phyloP scores from a whole-genome alignment of 2,329 filamentous ascomycete species.

The Aspergillus pseudotamarii region DNA sequence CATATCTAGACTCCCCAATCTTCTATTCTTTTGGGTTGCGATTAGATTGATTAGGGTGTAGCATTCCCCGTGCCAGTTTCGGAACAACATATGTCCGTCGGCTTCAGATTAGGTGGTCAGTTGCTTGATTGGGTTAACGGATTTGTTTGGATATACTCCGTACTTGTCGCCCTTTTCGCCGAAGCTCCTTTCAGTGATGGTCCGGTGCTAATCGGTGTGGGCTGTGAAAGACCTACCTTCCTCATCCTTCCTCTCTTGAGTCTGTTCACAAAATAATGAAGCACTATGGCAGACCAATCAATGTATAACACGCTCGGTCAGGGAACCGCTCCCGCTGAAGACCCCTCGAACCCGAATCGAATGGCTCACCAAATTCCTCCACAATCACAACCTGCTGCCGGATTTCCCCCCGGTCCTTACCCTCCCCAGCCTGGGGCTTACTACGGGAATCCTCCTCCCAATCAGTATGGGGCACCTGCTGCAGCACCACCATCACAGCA shows the following conservation, averaged over 20 bases:
- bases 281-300: slow-evolving; percentile 46
- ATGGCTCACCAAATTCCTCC: slow-evolving; percentile 52
- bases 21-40: neutral
- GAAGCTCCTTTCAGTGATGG: slow-evolving; percentile 9
- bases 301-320: slow-evolving; percentile 46
- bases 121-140: slow-evolving; percentile 26
- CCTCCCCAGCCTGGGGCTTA: slow-evolving; percentile 42
- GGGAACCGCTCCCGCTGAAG: slow-evolving; percentile 44
- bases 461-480: slow-evolving; percentile 36
- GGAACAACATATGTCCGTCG: slow-evolving; percentile 33
- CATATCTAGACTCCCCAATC: neutral
- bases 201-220: slow-evolving; percentile 9
- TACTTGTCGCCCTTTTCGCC: slow-evolving; percentile 2
- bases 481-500: slow-evolving; percentile 24
- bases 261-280: slow-evolving; percentile 29
- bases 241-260: slow-evolving; percentile 8
- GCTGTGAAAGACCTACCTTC: slow-evolving; percentile 11
- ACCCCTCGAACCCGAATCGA: slow-evolving; percentile 58
- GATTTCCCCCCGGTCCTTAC: slow-evolving; percentile 37
- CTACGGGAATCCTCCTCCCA: slow-evolving; percentile 37
- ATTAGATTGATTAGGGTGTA: slow-evolving; percentile 2
- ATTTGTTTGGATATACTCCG: slow-evolving; percentile 15
- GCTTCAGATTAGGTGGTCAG: slow-evolving; percentile 36
- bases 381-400: slow-evolving; percentile 53
- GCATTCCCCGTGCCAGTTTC: slow-evolving; percentile 8